Conservation (phyloP, 208 protist species). For the Entamoeba invadens region DNA sequence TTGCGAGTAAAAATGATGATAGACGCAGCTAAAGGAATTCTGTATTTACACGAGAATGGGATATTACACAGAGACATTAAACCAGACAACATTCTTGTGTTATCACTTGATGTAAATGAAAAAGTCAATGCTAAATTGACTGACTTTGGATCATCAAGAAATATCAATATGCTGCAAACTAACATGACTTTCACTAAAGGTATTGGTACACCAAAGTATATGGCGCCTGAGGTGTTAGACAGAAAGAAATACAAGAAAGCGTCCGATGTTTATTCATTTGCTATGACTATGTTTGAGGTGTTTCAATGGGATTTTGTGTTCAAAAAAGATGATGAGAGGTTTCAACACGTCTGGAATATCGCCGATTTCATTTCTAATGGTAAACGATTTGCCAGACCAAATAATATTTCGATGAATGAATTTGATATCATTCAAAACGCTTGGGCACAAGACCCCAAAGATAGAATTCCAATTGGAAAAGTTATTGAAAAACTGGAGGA, state of each 20-base stretch:
- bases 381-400: too few relatives aligned
- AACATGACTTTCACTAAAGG: neutral
- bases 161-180: neutral
- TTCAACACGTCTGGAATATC: too few relatives aligned
- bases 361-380: too few relatives aligned
- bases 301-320: too few relatives aligned
- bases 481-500: too few relatives aligned
- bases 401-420: too few relatives aligned
- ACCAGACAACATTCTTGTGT: neutral
- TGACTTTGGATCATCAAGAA: neutral
- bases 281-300: neutral
- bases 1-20: neutral
- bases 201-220: neutral
- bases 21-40: neutral
- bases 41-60: neutral
- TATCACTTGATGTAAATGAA: neutral
- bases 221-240: neutral
- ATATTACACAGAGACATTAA: neutral
- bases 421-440: too few relatives aligned
- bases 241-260: neutral
- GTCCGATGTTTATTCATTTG: neutral
- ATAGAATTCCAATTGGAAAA: too few relatives aligned
- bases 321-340: too few relatives aligned
- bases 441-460: too few relatives aligned
- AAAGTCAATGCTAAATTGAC: neutral